Base-by-base conservation (phyloP, 768 basidiomycete species). In the Termitomyces sp. region DNA sequence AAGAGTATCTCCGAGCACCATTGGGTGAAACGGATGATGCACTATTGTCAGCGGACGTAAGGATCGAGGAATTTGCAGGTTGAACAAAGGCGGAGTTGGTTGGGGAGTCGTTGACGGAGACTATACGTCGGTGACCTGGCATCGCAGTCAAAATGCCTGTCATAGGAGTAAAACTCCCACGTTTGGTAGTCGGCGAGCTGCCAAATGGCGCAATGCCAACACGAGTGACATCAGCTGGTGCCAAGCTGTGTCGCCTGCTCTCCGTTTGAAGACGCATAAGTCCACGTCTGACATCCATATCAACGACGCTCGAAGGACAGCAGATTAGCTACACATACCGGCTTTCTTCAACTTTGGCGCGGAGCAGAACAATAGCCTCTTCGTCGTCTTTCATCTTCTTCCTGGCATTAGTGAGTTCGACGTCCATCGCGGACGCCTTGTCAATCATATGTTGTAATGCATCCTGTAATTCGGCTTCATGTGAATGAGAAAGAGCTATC, bases 271-370 rank as follows among this genome's bases (percentile, higher is more conserved):
- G 77, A 18, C 89, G 82, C 92, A 94, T 94, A 52, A 94, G 77
- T 26, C 90, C 92, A 46, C 91, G 87, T 64, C 91, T 91, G 62
- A 46, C 15, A 53, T 60, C 34, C 20, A 57, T 34, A 36, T 58
- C 48, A 42, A 57, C 52, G 33, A 24, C 15, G 24, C 2, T 44
- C 10, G 13, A 34, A 34, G 8, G 31, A 18, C 6, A 34, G 31
- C 20, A 34, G 13, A 41, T 12, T 39, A 9, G 42, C 24, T 4
- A 24, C 34, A 66, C 81, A 22, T 64, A 89, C 90, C 91, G 81
- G 77, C 89, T 91, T 70, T 93, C 91, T 65, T 93, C 91, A 3
- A 93, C 89, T 69, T 92, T 93, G n/a, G 82, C 77, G 36, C 92
- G 81, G 51, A 94, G 74, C 70, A 93, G 72, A 3, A 75, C 71